Conservation (phyloP, 768 basidiomycete genomes). For the Amanita inopinata region DNA sequence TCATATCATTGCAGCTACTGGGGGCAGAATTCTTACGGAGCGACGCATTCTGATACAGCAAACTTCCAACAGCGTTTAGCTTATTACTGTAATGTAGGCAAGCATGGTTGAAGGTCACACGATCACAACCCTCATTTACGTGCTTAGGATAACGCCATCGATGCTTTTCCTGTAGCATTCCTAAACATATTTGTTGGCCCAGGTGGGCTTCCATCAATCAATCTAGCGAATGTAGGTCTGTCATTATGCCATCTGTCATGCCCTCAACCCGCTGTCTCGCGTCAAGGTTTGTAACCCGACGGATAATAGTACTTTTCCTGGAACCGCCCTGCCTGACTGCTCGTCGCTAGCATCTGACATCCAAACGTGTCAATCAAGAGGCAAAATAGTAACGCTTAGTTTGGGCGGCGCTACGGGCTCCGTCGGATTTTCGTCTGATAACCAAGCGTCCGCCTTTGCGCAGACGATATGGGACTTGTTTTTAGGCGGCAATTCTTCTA, state of each 20-base stretch:
- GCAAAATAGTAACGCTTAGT: constrained; percentile 50
- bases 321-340: constrained; percentile 56
- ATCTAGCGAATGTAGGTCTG: constrained; percentile 60
- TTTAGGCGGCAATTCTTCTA: constrained; percentile 44
- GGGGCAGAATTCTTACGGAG: constrained; percentile 73
- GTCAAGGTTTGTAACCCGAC: constrained; percentile 51
- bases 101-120: no score
- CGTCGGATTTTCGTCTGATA: constrained; percentile 48
- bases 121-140: no score
- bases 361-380: constrained; percentile 51
- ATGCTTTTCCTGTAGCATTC: constrained; percentile 65
- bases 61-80: constrained; percentile 53
- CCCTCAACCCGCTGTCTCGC: neutral
- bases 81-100: constrained; percentile 51
- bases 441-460: constrained; percentile 49
- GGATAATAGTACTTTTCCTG: constrained; percentile 48
- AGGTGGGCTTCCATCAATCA: constrained; percentile 52
- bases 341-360: constrained; percentile 51
- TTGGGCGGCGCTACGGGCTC: constrained; percentile 56
- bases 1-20: constrained; percentile 38
- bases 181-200: constrained; percentile 55
- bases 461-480: constrained; percentile 67
- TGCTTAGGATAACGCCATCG: constrained; percentile 45
- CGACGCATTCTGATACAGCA: constrained; percentile 36
- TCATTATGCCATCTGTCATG: neutral